Base-by-base conservation (phyloP, 2,329 filamentous ascomycete species). In the Pseudogymnoascus sp. region DNA sequence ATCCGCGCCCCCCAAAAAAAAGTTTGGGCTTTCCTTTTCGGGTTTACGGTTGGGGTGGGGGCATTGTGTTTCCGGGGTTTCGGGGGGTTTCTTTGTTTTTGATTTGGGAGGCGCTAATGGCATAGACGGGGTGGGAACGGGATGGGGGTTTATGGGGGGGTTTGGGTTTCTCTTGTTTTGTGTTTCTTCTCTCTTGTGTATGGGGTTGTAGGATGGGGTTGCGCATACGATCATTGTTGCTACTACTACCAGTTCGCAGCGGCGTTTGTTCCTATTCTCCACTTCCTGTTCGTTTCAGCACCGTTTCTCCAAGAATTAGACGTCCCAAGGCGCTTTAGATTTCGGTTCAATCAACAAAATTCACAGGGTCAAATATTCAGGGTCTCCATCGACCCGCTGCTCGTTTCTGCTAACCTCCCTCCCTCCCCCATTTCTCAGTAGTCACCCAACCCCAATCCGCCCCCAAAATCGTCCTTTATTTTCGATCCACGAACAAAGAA, bases 301-400 rank as follows among this genome's bases (percentile, higher is more conserved):
- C 44, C 7, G 44, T 55, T 55, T 31, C 44, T n/a, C 17, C 44
- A 55, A 51, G 42, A 51, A 51, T 51, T 51, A 51, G 42, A 51
- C 42, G 42, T 51, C 42, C 42, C 42, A 51, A 12, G 42, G 42
- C 42, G 25, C 13, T 29, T 51, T 51, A 51, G 42, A 51, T 51
- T 51, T 51, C 42, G n/a, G 25, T 31, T 31, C 42, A 2, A 2
- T 42, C 41, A 51, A 51, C 21, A 51, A 48, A 41, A 39, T 51
- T 15, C 25, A 29, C 25, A 51, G 13, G 25, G 3, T 27, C 17
- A 21, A 21, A 44, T 31, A 29, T 31, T 25, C 25, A 29, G 42
- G 25, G 25, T 51, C 42, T 51, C 42, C 42, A 51, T 31, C 15
- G 42, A 29, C 42, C 29, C 7, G 25, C 39, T 42, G 39, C 39